These are phyloP conservation scores for cucumber (Cucumis sativus) DNA, from an alignment of 306 rosid genomes.

Conservation along the genomic window Cucumber_9930_V3 NC_026656.2:11942501-11943000, in stretches of 20 bases:
- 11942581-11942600: conserved; percentile 46
- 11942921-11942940: conserved; percentile 85
- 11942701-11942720: conserved; percentile 78
- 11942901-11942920: conserved; percentile 92
- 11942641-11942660: conserved; percentile 56
- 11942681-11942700: conserved; percentile 89
- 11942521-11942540: conserved; percentile 23
- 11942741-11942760: conserved; percentile 73
- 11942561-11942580: conserved; percentile 70
- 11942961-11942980: conserved; percentile 45
- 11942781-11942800: conserved; percentile 72
- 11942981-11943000: conserved; percentile 82
- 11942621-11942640: conserved; percentile 79
- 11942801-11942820: conserved; percentile 80
- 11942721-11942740: conserved; percentile 76
- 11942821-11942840: conserved; percentile 89
- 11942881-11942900: conserved; percentile 94
- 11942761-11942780: conserved; percentile 64
- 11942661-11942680: conserved; percentile 74
- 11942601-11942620: conserved; percentile 54
- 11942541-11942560: conserved; percentile 33
- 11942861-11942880: conserved; percentile 99
- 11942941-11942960: conserved; percentile 85
- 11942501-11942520: conserved; percentile 30
- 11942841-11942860: conserved; percentile 81